Evolutionary conservation across 345 rosid species (phyloP).

Genomic region (Pistacia atlantica): DNA sequence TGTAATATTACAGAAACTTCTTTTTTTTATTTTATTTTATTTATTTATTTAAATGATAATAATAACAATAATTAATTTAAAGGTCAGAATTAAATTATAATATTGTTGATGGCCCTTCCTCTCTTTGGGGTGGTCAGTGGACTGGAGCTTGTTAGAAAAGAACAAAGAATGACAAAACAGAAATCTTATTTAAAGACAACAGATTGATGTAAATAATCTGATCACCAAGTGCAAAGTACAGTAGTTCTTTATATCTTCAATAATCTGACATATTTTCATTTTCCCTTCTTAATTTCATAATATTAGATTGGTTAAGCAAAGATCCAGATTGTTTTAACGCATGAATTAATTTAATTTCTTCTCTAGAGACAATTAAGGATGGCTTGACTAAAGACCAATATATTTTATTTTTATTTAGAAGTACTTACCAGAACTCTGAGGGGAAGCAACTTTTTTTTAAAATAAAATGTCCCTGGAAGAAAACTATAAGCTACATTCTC

Average conservation of each 20-base stretch:
- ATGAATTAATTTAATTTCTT: neutral
- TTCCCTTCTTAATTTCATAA: neutral
- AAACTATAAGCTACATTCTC: too few species aligned
- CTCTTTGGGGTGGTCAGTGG: constrained; percentile 20
- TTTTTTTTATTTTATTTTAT: neutral
- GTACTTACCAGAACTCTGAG: neutral
- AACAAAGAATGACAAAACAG: constrained; percentile 15
- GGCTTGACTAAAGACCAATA: neutral
- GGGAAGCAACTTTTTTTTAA: neutral
- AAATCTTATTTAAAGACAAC: neutral
- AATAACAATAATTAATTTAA: neutral
- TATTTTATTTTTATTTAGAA: constrained; percentile 1
- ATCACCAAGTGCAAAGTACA: neutral
- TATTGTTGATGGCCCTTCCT: constrained; percentile 10
- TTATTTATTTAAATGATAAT: too few species aligned
- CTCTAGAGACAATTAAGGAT: neutral
- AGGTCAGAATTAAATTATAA: constrained; percentile 22
- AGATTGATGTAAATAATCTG: neutral
- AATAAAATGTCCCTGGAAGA: neutral
- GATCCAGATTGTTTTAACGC: too few species aligned
- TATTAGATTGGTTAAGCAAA: too few species aligned
- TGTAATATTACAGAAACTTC: constrained; percentile 9
- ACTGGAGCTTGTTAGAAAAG: neutral
- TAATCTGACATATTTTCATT: constrained; percentile 2
- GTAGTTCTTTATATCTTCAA: neutral